phyloP scores from a whole-genome alignment of 306 rosid genomes.

The Casuarina equisetifolia region DNA sequence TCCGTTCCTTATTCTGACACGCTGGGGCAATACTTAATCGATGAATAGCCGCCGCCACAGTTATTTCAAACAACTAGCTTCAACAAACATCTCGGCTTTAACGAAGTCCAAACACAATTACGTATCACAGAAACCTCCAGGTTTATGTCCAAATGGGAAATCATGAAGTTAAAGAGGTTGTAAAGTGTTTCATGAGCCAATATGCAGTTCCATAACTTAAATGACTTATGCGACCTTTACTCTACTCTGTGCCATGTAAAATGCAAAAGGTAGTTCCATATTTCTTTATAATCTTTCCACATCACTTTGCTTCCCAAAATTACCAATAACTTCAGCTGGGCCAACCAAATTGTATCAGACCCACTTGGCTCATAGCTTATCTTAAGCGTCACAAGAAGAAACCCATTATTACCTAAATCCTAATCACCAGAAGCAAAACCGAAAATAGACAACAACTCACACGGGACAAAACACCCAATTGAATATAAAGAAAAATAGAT shows the following conservation, averaged over 20 bases:
- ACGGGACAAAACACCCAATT: background rate
- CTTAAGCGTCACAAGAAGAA: background rate
- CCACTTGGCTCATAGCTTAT: background rate
- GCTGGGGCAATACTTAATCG: background rate
- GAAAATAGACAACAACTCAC: background rate
- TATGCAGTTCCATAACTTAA: background rate
- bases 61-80: background rate
- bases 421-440: background rate
- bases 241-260: background rate
- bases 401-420: background rate
- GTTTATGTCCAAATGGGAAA: background rate
- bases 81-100: background rate
- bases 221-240: background rate
- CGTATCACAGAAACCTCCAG: background rate
- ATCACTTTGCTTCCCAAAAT: background rate
- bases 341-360: background rate
- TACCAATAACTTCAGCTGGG: background rate
- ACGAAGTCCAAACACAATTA: background rate
- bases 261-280: background rate
- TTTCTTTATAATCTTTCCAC: background rate
- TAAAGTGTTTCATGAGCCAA: background rate
- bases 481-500: background rate
- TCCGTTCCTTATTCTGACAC: background rate
- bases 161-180: background rate
- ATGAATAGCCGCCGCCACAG: background rate